Conservation (phyloP, 164 flowering plant genomes). For the Houttuynia cordata region DNA sequence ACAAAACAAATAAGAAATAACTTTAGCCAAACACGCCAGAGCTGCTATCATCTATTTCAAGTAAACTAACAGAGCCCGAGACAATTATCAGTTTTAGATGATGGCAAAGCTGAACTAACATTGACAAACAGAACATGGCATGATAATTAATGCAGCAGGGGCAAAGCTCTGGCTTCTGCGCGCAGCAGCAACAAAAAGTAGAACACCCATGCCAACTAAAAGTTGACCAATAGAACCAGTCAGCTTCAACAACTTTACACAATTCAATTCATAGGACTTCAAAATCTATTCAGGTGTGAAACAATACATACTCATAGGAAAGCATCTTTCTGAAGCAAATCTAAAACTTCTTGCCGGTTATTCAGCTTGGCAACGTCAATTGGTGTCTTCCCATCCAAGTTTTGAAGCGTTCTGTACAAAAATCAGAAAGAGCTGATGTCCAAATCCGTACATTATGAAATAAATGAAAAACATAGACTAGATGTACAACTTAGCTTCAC, state of each 20-base stretch:
- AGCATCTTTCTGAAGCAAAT: slow-evolving; percentile 89
- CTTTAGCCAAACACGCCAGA: too few species aligned
- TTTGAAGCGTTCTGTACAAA: slow-evolving; percentile 76
- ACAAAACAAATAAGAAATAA: too few species aligned
- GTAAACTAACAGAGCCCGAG: too few species aligned
- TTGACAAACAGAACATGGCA: too few species aligned
- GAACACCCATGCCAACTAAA: background rate
- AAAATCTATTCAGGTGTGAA: background rate
- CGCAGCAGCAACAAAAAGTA: background rate
- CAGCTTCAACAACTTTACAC: background rate
- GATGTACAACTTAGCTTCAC: slow-evolving; percentile 6
- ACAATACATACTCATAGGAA: slow-evolving; percentile 35
- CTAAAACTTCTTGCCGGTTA: slow-evolving; percentile 73
- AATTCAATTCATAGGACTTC: background rate
- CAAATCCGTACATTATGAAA: background rate
- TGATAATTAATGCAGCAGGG: background rate
- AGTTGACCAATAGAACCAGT: background rate
- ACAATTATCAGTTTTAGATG: too few species aligned
- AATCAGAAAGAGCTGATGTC: background rate
- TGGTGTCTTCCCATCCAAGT: slow-evolving; percentile 92
- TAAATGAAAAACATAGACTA: background rate
- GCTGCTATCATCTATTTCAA: too few species aligned
- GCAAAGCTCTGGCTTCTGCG: background rate
- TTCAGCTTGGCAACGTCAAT: slow-evolving; percentile 94
- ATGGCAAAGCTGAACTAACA: too few species aligned